Evolutionary conservation across 139 green algal species (phyloP).

Genomic region (Tetraselmis chui): DNA sequence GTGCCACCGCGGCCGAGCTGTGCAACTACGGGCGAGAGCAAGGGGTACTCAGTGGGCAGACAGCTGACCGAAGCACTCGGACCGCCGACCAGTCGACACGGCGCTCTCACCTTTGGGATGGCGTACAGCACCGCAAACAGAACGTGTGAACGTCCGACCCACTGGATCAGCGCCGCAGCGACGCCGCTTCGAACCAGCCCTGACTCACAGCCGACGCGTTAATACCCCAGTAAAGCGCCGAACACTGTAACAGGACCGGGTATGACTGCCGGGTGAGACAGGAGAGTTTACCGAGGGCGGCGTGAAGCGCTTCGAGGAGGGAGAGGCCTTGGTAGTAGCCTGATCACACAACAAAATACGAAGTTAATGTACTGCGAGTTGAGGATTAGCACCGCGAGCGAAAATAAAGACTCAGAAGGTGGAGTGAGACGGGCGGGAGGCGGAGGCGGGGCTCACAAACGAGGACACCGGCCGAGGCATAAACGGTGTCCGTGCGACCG

Average conservation of each 20-base stretch:
- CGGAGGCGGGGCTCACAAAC: neutral
- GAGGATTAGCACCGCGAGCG: no score
- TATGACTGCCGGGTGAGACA: no score
- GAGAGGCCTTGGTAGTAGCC: neutral
- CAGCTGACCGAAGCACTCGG: no score
- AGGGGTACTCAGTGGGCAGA: no score
- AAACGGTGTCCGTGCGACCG: neutral
- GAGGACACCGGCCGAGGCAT: neutral
- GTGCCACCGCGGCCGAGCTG: neutral
- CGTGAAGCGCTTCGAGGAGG: neutral
- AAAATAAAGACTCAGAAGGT: no score
- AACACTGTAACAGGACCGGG: no score
- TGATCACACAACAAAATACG: neutral
- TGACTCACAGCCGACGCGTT: no score
- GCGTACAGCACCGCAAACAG: neutral
- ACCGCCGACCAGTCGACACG: no score
- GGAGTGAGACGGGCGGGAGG: no score
- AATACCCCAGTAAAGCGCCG: no score
- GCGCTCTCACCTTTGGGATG: neutral
- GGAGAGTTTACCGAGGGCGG: neutral
- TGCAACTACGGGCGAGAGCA: neutral
- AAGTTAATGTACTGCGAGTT: no score
- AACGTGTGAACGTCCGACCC: neutral
- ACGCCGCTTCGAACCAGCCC: neutral
- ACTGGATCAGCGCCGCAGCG: conserved; percentile 1